These are phyloP conservation scores for Cokeromyces recurvatus DNA, from an alignment of 371 early-diverging fungal genomes.

Conservation along the genomic window DNA sequence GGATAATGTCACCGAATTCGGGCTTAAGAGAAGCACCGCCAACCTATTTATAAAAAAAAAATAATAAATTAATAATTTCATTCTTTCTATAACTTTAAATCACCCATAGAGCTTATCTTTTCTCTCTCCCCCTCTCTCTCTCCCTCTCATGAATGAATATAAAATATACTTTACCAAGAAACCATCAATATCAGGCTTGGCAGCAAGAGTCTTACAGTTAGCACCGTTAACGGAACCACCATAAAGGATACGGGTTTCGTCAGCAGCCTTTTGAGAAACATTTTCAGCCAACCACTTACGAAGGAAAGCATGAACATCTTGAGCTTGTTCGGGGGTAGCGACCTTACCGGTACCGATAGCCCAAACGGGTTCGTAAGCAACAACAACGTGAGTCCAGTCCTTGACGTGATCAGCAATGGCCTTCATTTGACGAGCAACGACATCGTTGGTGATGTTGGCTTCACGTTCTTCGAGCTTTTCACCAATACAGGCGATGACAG, in stretches of 20 bases:
- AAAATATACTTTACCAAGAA: slow-evolving; percentile 70
- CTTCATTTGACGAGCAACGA: slow-evolving; percentile 88
- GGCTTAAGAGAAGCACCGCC: slow-evolving; percentile 97
- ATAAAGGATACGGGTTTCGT: slow-evolving; percentile 92
- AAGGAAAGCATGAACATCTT: slow-evolving; percentile 92
- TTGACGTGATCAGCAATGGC: slow-evolving; percentile 66
- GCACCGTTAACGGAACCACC: slow-evolving; percentile 88
- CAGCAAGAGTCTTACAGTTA: slow-evolving; percentile 60
- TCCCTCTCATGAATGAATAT: neutral
- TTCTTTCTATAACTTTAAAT: too few species aligned
- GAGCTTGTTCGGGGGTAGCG: slow-evolving; percentile 95
- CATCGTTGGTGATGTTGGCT: slow-evolving; percentile 77
- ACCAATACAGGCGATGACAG: slow-evolving; percentile 97
- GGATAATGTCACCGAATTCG: slow-evolving; percentile 74
- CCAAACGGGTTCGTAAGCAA: slow-evolving; percentile 99
- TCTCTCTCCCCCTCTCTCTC: too few species aligned
- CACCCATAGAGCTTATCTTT: too few species aligned
- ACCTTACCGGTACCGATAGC: slow-evolving; percentile 99
- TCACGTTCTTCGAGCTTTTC: slow-evolving; percentile 96
- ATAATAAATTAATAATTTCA: too few species aligned
- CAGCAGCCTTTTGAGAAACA: slow-evolving; percentile 80
- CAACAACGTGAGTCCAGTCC: slow-evolving; percentile 91
- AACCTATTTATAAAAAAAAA: slow-evolving; percentile 33
- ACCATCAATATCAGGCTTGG: slow-evolving; percentile 92
- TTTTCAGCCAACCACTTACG: slow-evolving; percentile 83